A percentile compares a stretch with the other conserved stretches of the same genome.
These are phyloP conservation scores for Breynia disticha DNA, from an alignment of 441 rosid genomes.

Conservation along the genomic window DNA sequence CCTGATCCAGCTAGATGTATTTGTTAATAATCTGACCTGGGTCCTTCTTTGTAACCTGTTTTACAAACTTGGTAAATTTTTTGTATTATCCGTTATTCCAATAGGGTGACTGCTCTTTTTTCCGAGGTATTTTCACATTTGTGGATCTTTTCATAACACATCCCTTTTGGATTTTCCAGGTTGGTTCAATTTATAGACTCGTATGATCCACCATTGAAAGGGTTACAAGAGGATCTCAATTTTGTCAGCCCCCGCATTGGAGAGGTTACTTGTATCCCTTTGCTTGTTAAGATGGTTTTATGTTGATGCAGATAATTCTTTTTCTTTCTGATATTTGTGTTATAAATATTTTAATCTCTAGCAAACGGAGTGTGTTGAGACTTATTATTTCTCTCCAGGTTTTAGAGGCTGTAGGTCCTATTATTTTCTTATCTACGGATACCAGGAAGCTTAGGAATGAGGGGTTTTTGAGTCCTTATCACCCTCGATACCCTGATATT, in stretches of 20 bases:
- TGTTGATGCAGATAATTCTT: background rate
- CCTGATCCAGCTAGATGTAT: constrained; percentile 3
- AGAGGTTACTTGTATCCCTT: constrained; percentile 57
- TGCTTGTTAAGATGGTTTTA: background rate
- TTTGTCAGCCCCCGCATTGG: constrained; percentile 99
- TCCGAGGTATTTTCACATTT: background rate
- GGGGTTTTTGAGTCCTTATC: constrained; percentile 98
- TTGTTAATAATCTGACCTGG: constrained; percentile 7
- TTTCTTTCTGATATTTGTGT: background rate
- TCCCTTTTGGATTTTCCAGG: constrained; percentile 30
- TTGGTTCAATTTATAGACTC: constrained; percentile 95
- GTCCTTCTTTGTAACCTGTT: background rate
- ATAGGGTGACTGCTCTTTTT: background rate
- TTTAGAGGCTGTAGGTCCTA: constrained; percentile 97
- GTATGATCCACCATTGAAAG: constrained; percentile 96
- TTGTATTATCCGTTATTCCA: background rate
- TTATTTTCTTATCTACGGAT: constrained; percentile 92
- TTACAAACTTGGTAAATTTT: background rate
- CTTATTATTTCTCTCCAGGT: constrained; percentile 39
- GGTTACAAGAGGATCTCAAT: constrained; percentile 95
- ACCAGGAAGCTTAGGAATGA: constrained; percentile 96
- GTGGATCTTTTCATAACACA: background rate
- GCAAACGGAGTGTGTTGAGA: background rate
- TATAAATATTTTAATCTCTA: background rate
- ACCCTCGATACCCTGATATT: constrained; percentile 98